These are phyloP conservation scores for Juncus effusus DNA, from an alignment of 176 grass and related monocot species.

Conservation along the genomic window DNA sequence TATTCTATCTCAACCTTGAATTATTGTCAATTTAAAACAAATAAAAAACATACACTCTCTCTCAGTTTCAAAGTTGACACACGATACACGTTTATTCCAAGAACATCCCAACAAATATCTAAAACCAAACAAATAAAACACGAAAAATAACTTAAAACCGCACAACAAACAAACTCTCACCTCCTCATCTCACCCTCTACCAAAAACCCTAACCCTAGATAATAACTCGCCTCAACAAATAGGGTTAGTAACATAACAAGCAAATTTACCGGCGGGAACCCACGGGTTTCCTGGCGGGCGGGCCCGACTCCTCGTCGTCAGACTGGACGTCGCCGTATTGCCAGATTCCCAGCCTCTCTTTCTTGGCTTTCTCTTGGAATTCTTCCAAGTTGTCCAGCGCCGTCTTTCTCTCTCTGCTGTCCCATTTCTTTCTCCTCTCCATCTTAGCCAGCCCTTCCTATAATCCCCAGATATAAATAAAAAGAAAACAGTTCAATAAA, in stretches of 20 bases:
- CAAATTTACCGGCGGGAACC: slow-evolving; percentile 18
- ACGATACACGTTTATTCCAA: too few relatives aligned
- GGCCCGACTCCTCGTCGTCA: slow-evolving; percentile 45
- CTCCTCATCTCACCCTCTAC: background rate
- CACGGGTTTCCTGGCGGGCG: slow-evolving; percentile 37
- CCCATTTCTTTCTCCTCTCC: slow-evolving; percentile 40
- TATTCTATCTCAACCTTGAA: background rate
- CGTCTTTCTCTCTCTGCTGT: slow-evolving; percentile 34
- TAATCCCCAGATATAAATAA: background rate
- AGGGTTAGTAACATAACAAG: too few relatives aligned
- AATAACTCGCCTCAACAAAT: too few relatives aligned
- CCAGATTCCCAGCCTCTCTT: slow-evolving; percentile 35
- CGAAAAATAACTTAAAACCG: too few relatives aligned
- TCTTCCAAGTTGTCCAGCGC: slow-evolving; percentile 47
- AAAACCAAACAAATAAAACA: too few relatives aligned
- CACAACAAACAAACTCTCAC: background rate
- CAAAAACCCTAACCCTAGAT: too few relatives aligned
- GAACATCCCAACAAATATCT: too few relatives aligned
- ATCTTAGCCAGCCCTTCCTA: slow-evolving; percentile 48
- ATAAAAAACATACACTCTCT: background rate
- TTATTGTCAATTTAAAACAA: background rate
- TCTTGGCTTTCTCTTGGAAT: slow-evolving; percentile 49
- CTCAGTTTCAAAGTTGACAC: background rate
- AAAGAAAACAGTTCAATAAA: too few relatives aligned
- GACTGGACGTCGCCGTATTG: slow-evolving; percentile 44